These are phyloP conservation scores for Coemansia sp. DNA, from an alignment of 371 early-diverging fungal genomes.

Conservation along the genomic window DNA sequence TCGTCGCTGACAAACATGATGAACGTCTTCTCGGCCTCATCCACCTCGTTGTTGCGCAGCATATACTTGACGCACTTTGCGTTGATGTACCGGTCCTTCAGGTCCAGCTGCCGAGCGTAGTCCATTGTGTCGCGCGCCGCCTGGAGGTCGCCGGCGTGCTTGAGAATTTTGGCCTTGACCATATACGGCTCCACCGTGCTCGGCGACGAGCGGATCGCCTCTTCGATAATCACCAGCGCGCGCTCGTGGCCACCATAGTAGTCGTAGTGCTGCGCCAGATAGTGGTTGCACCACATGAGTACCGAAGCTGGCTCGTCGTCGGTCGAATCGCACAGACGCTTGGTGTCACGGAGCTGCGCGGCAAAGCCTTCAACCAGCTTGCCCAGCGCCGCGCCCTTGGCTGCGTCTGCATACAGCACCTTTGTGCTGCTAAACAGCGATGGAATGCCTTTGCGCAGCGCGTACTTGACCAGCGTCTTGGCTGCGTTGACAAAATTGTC, in stretches of 20 bases:
- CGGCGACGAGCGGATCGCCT: conserved; percentile 71
- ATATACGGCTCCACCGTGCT: conserved; percentile 84
- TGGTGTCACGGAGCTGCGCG: conserved; percentile 30
- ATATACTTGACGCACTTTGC: conserved; percentile 94
- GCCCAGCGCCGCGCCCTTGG: conserved; percentile 68
- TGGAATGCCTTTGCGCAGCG: conserved; percentile 89
- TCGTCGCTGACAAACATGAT: conserved; percentile 76
- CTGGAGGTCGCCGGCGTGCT: conserved; percentile 79
- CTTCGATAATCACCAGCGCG: conserved; percentile 76
- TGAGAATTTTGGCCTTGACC: conserved; percentile 91
- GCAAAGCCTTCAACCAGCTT: conserved; percentile 57
- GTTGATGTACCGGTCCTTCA: conserved; percentile 95
- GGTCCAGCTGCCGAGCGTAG: conserved; percentile 84
- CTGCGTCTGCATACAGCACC: conserved; percentile 66
- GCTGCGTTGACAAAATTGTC: conserved; percentile 66
- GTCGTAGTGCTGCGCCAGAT: conserved; percentile 86
- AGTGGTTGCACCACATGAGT: conserved; percentile 84
- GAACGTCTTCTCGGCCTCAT: conserved; percentile 81
- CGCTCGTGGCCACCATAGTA: conserved; percentile 62
- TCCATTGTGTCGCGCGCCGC: conserved; percentile 78
- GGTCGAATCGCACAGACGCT: conserved; percentile 29
- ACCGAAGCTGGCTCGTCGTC: conserved; percentile 78
- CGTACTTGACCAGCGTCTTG: conserved; percentile 64
- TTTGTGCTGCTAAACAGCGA: conserved; percentile 84
- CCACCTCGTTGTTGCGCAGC: conserved; percentile 77